Evolutionary conservation across 2,329 filamentous ascomycete species (phyloP), one percentile per base, ranked within the genome.

Genomic region (Ophiocordyceps camponoti-floridani): DNA sequence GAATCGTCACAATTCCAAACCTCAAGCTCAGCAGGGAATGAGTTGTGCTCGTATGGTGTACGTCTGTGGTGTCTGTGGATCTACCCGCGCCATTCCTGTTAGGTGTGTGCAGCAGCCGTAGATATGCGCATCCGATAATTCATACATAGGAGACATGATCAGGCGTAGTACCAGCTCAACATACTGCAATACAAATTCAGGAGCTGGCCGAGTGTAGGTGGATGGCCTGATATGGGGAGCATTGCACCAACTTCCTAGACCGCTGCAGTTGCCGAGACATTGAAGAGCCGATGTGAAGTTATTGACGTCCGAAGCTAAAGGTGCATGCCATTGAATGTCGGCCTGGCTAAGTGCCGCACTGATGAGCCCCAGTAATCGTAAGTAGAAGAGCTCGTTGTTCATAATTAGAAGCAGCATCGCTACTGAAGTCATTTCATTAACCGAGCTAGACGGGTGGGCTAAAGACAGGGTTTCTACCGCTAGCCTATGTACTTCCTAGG

Each of bases 1-100:
- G 79, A 69, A 49, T 86, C 77, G 46, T 75, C 65, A 57, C 84
- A 91, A 55, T 80, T 61, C 84, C 84, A 91, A 16, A 65, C 62
- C 55, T 84, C 83, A 0, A 74, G 64, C 57, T 91, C 85, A 1
- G 73, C 64, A 0, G 84, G 84, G 53, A 91, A 89, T 0, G 77
- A 75, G 56, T 91, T 93, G 44, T 72, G 69, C 2, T 81, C 74
- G 57, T 91, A 91, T 0, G 84, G 84, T 0, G 84, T 91, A 19
- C 85, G 75, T 57, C 91, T 91, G 61, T 91, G 84, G 57, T 91
- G 85, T 44, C 85, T 74, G 55, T 91, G 84, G 43, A 88, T 82
- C 70, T 33, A 13, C 4, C 12, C 12, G 31, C 8, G 12, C 30
- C 9, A 33, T 7, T 33, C 30, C 30, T 33, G 9, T 33, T 14